Evolutionary conservation across 2,329 filamentous ascomycete genomes (phyloP).

Genomic region (Fusarium chuoi): DNA sequence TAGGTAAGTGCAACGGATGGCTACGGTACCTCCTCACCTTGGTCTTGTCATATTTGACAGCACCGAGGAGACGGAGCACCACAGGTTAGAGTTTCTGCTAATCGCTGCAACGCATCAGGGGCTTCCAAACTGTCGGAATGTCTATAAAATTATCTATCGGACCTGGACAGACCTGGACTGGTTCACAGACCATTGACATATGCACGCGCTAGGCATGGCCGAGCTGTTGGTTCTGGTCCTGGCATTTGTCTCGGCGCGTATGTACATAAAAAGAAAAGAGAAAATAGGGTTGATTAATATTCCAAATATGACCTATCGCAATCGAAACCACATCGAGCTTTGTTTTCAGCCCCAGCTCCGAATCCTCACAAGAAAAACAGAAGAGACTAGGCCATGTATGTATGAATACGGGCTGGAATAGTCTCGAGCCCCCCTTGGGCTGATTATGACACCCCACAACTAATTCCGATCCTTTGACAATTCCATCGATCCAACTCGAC

Average conservation of each 20-base stretch:
- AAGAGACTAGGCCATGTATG: neutral
- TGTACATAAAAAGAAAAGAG: conserved; percentile 5
- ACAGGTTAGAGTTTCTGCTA: neutral
- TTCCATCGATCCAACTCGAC: neutral
- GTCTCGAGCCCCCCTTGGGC: neutral
- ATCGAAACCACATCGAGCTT: conserved; percentile 14
- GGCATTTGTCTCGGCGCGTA: conserved; percentile 15
- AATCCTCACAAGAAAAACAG: neutral
- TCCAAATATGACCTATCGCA: conserved; percentile 28
- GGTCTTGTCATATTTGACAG: neutral
- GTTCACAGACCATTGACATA: neutral
- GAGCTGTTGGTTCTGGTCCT: conserved; percentile 14
- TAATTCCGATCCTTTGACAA: neutral
- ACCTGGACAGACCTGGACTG: neutral
- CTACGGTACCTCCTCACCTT: neutral
- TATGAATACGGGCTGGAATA: neutral
- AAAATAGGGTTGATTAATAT: conserved; percentile 29
- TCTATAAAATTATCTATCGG: neutral
- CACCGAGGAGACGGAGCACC: conserved; percentile 4
- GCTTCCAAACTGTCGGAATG: conserved; percentile 25
- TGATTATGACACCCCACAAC: neutral
- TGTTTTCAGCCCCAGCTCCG: conserved; percentile 10
- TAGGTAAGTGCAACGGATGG: neutral
- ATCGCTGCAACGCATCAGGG: conserved; percentile 1
- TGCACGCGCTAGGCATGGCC: conserved; percentile 20